phyloP scores from a whole-genome alignment of 192 early-diverging fungal genomes.

The Radiomyces spectabilis region DNA sequence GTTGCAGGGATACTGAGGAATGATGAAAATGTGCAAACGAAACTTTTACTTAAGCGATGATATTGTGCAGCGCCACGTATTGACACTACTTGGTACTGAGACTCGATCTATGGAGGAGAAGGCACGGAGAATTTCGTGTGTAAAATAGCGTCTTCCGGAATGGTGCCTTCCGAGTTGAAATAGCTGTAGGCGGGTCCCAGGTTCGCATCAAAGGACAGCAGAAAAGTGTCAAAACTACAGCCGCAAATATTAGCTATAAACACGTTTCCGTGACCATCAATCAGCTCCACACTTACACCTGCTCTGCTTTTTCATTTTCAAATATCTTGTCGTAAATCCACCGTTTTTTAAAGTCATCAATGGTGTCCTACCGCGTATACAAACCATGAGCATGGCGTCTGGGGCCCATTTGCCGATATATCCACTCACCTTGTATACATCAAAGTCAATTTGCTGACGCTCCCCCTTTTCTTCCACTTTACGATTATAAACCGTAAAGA shows the following conservation, averaged over 20 bases:
- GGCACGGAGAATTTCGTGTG: no score
- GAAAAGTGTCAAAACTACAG: constrained; percentile 16
- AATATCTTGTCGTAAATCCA: constrained; percentile 80
- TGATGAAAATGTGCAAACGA: no score
- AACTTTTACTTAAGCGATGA: no score
- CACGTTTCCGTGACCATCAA: background rate
- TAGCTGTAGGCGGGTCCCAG: background rate
- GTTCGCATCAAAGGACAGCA: constrained; percentile 6
- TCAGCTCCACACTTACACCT: constrained; percentile 31
- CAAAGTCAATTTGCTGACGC: constrained; percentile 44
- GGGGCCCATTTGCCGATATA: background rate
- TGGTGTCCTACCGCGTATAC: constrained; percentile 41
- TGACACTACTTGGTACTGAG: no score
- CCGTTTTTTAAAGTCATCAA: constrained; percentile 82
- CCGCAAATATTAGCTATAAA: background rate
- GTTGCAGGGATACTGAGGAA: no score
- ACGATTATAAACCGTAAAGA: constrained; percentile 61
- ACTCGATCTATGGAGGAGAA: no score
- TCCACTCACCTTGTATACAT: constrained; percentile 36
- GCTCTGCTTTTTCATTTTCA: constrained; percentile 61
- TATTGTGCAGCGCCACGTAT: no score
- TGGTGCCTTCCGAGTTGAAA: background rate
- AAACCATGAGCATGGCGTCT: background rate
- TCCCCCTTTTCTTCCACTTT: constrained; percentile 17
- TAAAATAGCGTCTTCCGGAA: no score